phyloP scores from a whole-genome alignment of 805 yeast genomes.

The Saccharomyces mikatae region DNA sequence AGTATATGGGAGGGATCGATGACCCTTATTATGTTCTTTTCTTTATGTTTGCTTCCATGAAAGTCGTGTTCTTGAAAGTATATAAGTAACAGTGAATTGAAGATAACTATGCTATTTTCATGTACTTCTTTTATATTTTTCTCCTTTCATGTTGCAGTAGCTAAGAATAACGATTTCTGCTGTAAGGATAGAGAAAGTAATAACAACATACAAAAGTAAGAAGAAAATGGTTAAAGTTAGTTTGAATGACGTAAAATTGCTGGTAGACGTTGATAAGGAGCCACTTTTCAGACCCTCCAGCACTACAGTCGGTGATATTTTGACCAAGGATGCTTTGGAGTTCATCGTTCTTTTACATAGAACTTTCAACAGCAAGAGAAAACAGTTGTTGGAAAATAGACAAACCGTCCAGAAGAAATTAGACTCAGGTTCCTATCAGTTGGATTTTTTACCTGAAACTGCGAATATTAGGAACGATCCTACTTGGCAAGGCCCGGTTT shows the following conservation, averaged over 20 bases:
- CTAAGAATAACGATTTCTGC: neutral
- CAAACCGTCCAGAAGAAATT: conserved; percentile 50
- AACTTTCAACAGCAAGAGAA: conserved; percentile 57
- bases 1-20: neutral
- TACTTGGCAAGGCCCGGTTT: conserved; percentile 61
- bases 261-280: conserved; percentile 27
- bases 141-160: neutral
- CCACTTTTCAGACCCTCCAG: conserved; percentile 31
- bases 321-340: conserved; percentile 44
- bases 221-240: conserved; percentile 19
- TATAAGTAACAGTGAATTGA: neutral
- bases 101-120: neutral
- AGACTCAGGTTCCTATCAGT: conserved; percentile 47
- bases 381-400: conserved; percentile 53
- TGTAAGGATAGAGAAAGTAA: neutral
- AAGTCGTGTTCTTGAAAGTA: neutral
- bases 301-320: conserved; percentile 34
- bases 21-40: neutral
- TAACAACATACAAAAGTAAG: neutral
- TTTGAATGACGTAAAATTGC: conserved; percentile 31
- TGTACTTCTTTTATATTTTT: neutral
- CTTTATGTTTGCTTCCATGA: neutral
- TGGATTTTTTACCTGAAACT: conserved; percentile 65
- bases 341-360: conserved; percentile 68
- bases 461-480: conserved; percentile 59